Base-by-base conservation (phyloP, 2,329 filamentous ascomycete genomes). In the Hypomyces rosellus region DNA sequence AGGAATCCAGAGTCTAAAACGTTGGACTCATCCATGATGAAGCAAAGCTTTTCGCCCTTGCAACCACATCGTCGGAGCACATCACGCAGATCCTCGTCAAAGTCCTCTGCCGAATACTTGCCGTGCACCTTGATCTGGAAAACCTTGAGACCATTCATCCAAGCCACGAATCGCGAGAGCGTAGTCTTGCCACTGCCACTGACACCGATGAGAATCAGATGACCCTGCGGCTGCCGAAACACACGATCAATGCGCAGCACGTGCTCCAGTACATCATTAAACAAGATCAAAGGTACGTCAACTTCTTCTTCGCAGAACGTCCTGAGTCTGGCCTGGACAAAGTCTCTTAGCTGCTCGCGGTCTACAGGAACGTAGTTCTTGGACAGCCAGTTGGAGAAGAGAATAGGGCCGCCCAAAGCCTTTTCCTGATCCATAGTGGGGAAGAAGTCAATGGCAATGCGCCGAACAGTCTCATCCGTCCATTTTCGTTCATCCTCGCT, bases 51-150 rank as follows among this genome's bases (percentile, higher is more conserved):
- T 68, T 99, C 93, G 34, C 93, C 93, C 75, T 96, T 96, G 75
- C 92, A 97, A 55, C 93, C 93, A 60, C 89, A 95, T 51, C 93
- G 83, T 42, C 93, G 86, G 38, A 99, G 81, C 8, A 99, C 93
- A 64, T 91, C 92, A 57, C 95, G 83, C 34, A 99, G 75, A 68
- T 99, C 93, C 52, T 99, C 95, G 64, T 99, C 93, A 64, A 99
- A 99, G 71, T 99, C 93, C 65, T 97, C 93, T 2, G 88, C 88
- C 14, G 93, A 96, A 71, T 99, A 99, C 66, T 92, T 96, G 57
- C 93, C 93, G 63, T 99, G 93, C 0, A 99, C 93, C 76, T 99
- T 99, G 78, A 99, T 99, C 72, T 99, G 93, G 78, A 96, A 99
- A 38, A 99, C 91, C 66, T 92, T 96, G 54, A 99, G 78, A 52